These are phyloP conservation scores for Verbena officinalis DNA, from an alignment of 257 asterid species.

Conservation along the genomic window DNA sequence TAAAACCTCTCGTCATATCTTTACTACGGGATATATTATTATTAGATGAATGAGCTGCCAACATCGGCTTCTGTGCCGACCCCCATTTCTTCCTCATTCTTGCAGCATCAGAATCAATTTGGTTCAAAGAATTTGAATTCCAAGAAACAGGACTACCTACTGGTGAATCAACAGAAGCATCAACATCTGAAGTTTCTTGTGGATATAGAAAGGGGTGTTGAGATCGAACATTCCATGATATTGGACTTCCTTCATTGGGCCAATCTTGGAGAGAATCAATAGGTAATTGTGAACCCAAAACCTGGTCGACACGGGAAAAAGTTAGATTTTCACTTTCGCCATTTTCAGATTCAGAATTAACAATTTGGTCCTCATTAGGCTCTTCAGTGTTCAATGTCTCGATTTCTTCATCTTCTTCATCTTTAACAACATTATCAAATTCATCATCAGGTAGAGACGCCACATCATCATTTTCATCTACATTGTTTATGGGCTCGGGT, in stretches of 20 bases:
- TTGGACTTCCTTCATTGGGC: constrained; percentile 50
- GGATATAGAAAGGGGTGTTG: constrained; percentile 59
- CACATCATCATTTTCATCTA: constrained; percentile 50
- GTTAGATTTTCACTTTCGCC: constrained; percentile 45
- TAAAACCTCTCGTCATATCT: constrained; percentile 73
- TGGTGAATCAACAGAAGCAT: constrained; percentile 66
- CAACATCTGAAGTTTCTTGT: constrained; percentile 64
- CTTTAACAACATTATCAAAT: constrained; percentile 41
- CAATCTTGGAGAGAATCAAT: constrained; percentile 47
- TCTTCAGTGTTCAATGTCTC: constrained; percentile 35
- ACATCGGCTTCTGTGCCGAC: constrained; percentile 57
- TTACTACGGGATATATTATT: constrained; percentile 54
- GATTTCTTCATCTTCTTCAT: constrained; percentile 52
- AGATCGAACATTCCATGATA: constrained; percentile 47
- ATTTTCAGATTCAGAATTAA: constrained; percentile 69
- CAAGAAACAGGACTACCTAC: constrained; percentile 74
- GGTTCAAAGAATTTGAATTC: constrained; percentile 60
- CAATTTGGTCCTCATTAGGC: constrained; percentile 34
- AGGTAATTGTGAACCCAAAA: constrained; percentile 59
- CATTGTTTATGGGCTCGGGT: constrained; percentile 39
- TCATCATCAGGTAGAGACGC: constrained; percentile 53
- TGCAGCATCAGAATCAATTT: constrained; percentile 55
- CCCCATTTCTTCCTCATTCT: constrained; percentile 82
- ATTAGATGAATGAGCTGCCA: constrained; percentile 46
- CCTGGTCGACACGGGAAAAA: constrained; percentile 59